phyloP scores from a whole-genome alignment of 2,329 filamentous ascomycete species.

The Alternaria ethzedia region DNA sequence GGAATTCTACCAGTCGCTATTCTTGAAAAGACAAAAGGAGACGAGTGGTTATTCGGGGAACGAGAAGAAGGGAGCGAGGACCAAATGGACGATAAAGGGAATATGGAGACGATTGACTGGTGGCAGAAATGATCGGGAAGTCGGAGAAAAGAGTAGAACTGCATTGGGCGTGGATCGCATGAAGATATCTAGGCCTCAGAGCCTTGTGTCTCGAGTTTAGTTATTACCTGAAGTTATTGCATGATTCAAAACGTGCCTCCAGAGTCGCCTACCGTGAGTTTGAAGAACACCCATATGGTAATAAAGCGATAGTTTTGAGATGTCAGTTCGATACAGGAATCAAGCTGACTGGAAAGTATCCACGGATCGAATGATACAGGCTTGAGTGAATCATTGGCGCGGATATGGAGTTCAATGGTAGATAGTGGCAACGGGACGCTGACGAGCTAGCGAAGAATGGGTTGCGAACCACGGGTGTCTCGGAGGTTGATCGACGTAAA shows the following conservation, averaged over 20 bases:
- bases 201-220: neutral
- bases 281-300: neutral
- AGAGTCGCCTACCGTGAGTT: neutral
- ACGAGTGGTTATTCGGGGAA: neutral
- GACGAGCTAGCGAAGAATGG: neutral
- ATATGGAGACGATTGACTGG: neutral
- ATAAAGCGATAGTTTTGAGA: neutral
- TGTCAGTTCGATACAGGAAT: neutral
- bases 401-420: neutral
- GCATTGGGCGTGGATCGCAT: neutral
- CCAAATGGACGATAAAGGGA: neutral
- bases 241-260: neutral
- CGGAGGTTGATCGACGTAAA: neutral
- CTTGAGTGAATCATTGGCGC: neutral
- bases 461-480: neutral
- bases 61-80: neutral
- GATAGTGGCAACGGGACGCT: neutral
- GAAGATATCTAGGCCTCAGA: neutral
- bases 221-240: neutral
- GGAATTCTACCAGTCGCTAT: conserved; percentile 13
- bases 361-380: neutral
- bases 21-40: conserved; percentile 5
- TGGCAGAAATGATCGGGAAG: neutral
- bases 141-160: neutral
- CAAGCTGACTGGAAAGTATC: neutral